Evolutionary conservation across 2,329 filamentous ascomycete genomes (phyloP).

Genomic region (Alternaria novae-zelandiae): DNA sequence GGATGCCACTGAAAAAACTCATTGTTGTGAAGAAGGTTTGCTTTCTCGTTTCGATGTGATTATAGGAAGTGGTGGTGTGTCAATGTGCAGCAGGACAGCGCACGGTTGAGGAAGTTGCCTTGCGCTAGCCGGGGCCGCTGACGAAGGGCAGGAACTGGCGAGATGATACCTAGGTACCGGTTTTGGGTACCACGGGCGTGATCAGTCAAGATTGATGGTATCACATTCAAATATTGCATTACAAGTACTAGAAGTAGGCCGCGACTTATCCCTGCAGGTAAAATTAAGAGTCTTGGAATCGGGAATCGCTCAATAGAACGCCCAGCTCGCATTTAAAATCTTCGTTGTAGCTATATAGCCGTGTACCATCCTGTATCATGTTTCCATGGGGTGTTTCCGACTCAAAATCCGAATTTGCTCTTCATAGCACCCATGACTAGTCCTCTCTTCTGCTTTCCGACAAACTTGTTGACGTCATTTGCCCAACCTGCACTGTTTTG

Average conservation of each 20-base stretch:
- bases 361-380: neutral
- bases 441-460: constrained; percentile 85
- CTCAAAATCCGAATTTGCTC: constrained; percentile 42
- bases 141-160: neutral
- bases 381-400: neutral
- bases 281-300: neutral
- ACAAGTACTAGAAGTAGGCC: neutral
- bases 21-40: neutral
- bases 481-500: constrained; percentile 83
- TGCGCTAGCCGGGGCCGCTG: neutral
- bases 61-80: neutral
- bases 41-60: neutral
- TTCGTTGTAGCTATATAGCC: neutral
- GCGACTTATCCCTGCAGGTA: neutral
- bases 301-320: neutral
- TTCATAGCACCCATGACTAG: constrained; percentile 69
- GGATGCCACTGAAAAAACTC: neutral
- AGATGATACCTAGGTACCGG: neutral
- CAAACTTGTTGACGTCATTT: constrained; percentile 85
- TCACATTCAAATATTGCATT: neutral
- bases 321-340: neutral
- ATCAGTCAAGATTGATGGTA: neutral
- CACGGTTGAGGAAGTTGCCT: neutral
- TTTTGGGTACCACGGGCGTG: neutral
- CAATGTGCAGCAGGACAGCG: neutral